Evolutionary conservation across 768 basidiomycete species (phyloP).

Genomic region (Flagelloscypha sp.): DNA sequence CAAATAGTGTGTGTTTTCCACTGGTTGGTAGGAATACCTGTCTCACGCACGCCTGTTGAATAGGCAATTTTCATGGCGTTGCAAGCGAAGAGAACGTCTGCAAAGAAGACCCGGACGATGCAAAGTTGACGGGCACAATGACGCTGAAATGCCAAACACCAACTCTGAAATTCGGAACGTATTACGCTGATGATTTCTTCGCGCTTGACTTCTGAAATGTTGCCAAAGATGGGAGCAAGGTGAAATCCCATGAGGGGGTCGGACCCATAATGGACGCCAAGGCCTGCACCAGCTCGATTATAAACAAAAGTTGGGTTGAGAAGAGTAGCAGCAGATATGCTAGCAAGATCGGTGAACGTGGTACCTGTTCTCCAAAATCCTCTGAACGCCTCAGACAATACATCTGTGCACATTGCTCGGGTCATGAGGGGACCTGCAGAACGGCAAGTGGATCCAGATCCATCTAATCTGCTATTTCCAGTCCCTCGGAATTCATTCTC

Average conservation of each 20-base stretch:
- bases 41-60: slow-evolving; percentile 11
- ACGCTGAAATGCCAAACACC: slow-evolving; percentile 16
- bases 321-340: slow-evolving; percentile 16
- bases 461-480: not conserved
- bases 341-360: slow-evolving; percentile 17
- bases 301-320: slow-evolving; percentile 42
- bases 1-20: slow-evolving; percentile 27
- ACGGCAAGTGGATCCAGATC: slow-evolving; percentile 11
- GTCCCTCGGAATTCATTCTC: no score
- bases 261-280: slow-evolving; percentile 35
- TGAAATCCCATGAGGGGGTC: slow-evolving; percentile 36
- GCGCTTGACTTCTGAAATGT: slow-evolving; percentile 7
- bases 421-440: slow-evolving; percentile 30
- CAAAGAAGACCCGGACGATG: slow-evolving; percentile 31
- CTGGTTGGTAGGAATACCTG: slow-evolving; percentile 22
- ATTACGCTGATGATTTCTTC: slow-evolving; percentile 21
- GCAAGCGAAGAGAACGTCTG: slow-evolving; percentile 32
- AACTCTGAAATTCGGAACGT: slow-evolving; percentile 24
- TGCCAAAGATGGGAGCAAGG: slow-evolving; percentile 22
- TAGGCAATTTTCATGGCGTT: slow-evolving; percentile 22
- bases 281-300: slow-evolving; percentile 28
- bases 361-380: slow-evolving; percentile 37
- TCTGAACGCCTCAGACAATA: slow-evolving; percentile 15
- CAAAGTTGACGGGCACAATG: not conserved
- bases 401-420: slow-evolving; percentile 7